Evolutionary conservation across 768 basidiomycete genomes (phyloP).

Genomic region (Agaricus sinodeliciosus): DNA sequence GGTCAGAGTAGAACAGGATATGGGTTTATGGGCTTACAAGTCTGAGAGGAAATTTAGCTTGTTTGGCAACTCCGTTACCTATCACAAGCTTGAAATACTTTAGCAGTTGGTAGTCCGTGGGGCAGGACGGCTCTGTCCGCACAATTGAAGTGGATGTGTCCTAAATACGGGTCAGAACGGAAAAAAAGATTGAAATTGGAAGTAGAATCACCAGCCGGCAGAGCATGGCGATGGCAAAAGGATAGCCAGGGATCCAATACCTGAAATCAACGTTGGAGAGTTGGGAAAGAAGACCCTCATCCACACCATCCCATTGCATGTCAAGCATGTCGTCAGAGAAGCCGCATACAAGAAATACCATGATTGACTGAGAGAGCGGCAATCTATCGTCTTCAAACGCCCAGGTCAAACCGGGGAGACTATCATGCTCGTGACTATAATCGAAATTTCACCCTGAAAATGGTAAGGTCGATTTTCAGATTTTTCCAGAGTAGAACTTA

Average conservation of each 20-base stretch:
- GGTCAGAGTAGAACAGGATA: neutral
- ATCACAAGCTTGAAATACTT: neutral
- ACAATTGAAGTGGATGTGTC: too few species aligned
- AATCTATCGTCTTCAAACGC: neutral
- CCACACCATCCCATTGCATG: neutral
- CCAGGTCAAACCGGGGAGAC: neutral
- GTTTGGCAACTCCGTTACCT: neutral
- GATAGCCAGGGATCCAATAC: neutral
- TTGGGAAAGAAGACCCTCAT: neutral
- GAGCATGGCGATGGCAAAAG: too few species aligned
- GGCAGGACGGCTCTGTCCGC: neutral
- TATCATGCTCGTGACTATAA: neutral
- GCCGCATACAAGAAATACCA: too few species aligned
- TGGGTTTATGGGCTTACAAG: neutral
- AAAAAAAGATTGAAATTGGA: too few species aligned
- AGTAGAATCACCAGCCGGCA: neutral
- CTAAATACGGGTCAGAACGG: neutral
- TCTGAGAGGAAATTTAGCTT: neutral
- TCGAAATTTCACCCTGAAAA: neutral
- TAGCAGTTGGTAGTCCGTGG: neutral
- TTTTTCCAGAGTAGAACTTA: neutral
- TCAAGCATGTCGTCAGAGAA: too few species aligned
- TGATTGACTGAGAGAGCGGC: neutral
- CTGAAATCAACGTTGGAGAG: neutral
- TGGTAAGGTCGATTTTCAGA: neutral